Evolutionary conservation across 2,329 filamentous ascomycete genomes (phyloP), one percentile per base, ranked within the genome.

Genomic region (Aureobasidium sp.): DNA sequence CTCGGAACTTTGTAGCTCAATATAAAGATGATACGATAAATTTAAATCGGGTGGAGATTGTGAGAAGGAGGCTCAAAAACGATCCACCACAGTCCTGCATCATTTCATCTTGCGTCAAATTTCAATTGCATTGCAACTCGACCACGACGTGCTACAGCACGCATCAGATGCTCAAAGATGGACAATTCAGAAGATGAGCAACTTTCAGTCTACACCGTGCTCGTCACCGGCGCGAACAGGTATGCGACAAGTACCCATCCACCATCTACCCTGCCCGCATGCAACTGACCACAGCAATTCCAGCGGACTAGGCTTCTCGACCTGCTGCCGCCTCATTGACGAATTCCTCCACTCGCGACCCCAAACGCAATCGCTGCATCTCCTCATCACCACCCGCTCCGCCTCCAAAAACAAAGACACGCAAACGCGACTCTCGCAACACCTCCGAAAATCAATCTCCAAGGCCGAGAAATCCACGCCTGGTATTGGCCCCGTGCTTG

Each of bases 181-280:
- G 24, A 49, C n/a, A 21, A 11, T 14, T 11, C 35, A 21, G 37
- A 48, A 11, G 41, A 49, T n/a, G 45, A 39, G 16, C 45, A 49
- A 45, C 37, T 29, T 29, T 50, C 51, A 12, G 25, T 30, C 19
- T 74, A 72, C 57, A 72, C 75, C 64, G 81, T 88, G 7, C 74
- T 95, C 34, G 80, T 95, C 35, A 95, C 89, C 0, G 89, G 89
- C 50, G 87, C 88, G 30, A 95, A 94, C 70, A 90, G 88, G 89
- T 90, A 77, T 54, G 64, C 41, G 16, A 30, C 11, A 2, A 21
- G 14, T n/a, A 41, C 7, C 3, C 40, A 29, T 37, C 30, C 25
- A n/a, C n/a, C n/a, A n/a, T n/a, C 29, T 16, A 24, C 40, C 24
- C 54, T 47, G 40, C 45, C 42, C 2, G 25, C 3, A 53, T n/a